phyloP scores from a whole-genome alignment of 225 moss, liverwort and hornwort species.

The Ulota crispa region DNA sequence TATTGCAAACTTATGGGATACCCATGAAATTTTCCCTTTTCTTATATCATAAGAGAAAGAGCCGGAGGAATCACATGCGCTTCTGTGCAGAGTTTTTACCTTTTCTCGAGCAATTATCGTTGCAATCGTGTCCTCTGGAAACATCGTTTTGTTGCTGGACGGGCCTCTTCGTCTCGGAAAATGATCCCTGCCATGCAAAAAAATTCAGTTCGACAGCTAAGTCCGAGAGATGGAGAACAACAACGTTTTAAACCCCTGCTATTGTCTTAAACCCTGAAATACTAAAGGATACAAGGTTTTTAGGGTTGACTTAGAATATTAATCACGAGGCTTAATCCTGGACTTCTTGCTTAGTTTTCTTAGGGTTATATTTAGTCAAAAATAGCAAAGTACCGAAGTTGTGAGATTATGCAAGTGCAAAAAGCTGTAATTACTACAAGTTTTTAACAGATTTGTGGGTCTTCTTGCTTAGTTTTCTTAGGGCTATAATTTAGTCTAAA shows the following conservation, averaged over 20 bases:
- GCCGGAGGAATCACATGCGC: background rate
- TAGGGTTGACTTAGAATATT: background rate
- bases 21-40: too few relatives aligned
- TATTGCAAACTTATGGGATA: too few relatives aligned
- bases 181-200: background rate
- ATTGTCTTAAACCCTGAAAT: background rate
- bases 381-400: background rate
- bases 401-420: background rate
- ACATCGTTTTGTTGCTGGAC: too few relatives aligned
- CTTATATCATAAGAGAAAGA: background rate
- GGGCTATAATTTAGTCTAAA: background rate
- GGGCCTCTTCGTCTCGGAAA: background rate
- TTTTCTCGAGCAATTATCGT: background rate
- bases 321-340: too few relatives aligned
- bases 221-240: background rate
- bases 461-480: background rate
- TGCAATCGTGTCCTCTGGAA: constrained; percentile 3
- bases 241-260: too few relatives aligned
- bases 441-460: background rate
- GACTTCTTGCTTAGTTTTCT: background rate
- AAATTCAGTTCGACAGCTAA: background rate
- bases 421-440: background rate
- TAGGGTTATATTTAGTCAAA: background rate
- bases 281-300: background rate
- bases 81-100: background rate